Evolutionary conservation across 495 filamentous ascomycete species (phyloP), one percentile per base, ranked within the genome.

Genomic region (Penicillium psychrofluorescens): DNA sequence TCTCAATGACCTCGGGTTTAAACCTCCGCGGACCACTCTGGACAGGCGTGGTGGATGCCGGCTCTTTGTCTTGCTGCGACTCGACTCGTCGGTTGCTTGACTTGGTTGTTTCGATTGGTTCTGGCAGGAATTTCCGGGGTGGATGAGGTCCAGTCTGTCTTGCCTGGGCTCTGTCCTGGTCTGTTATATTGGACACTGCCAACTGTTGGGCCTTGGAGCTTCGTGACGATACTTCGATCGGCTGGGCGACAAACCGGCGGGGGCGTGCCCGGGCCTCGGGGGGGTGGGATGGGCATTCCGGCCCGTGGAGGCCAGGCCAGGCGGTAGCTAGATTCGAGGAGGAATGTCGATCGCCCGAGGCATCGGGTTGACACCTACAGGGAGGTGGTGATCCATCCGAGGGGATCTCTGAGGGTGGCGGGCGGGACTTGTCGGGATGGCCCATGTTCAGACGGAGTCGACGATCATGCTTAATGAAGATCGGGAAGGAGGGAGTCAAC

Each of bases 201-300:
- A 40, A 42, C 68, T 76, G 61, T 11, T 67, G 72, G 10, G 65
- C 71, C 47, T 71, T 70, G 50, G 75, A 75, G 10, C 72, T 73
- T 41, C 80, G 70, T 12, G 78, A 72, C 8, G 76, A 72, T n/a
- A 79, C 86, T 58, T 86, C 83, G 37, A 85, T 75, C 6, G 83
- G 73, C 51, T 88, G 76, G 1, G 81, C 80, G 7, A 76, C 66
- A 49, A 86, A 63, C 37, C 41, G 55, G 27, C 57, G 50, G 15
- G 53, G 47, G 7, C 15, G 35, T 10, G 27, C 29, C 1, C 30
- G 35, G 11, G 35, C 22, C 22, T 4, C 22, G 22, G 22, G 2
- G 22, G 22, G 2, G 0, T 3, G 22, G 22, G 22, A 2, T 22
- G 2, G 2, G 22, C 22, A 22, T 22, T 22, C 22, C 22, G 4